phyloP scores from a whole-genome alignment of 169 alveolate genomes.

The Plasmodium vivax region DNA sequence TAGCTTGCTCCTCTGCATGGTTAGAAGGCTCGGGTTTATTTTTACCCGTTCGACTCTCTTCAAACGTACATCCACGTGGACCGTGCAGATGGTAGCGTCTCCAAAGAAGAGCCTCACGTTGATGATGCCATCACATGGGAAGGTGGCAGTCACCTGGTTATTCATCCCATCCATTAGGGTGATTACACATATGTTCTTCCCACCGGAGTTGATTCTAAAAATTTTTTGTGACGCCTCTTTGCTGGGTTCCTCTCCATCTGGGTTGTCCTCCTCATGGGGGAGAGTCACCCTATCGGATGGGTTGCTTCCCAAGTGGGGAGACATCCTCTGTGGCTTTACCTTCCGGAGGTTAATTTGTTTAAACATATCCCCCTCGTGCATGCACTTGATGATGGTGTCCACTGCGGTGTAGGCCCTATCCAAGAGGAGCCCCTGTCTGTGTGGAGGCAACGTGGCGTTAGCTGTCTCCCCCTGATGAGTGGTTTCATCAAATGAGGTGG shows the following conservation, averaged over 20 bases:
- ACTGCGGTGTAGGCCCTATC: neutral
- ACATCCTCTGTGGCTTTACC: neutral
- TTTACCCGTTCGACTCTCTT: slow-evolving; percentile 19
- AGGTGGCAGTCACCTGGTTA: slow-evolving; percentile 1
- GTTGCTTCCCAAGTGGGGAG: neutral
- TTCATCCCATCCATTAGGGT: slow-evolving; percentile 9
- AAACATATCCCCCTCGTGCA: slow-evolving; percentile 3
- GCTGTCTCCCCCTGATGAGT: neutral
- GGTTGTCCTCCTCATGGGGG: neutral
- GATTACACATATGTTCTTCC: slow-evolving; percentile 9
- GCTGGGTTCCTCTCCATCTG: neutral
- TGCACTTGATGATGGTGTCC: slow-evolving; percentile 19
- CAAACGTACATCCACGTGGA: slow-evolving; percentile 17
- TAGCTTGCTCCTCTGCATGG: neutral
- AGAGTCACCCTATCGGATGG: neutral
- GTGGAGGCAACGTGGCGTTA: neutral
- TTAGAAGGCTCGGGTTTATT: neutral
- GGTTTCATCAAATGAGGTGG: neutral
- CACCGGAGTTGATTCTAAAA: slow-evolving; percentile 4
- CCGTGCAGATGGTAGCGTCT: neutral
- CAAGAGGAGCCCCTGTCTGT: neutral
- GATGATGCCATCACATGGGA: slow-evolving; percentile 2
- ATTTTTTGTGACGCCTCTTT: neutral
- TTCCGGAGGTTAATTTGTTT: neutral
- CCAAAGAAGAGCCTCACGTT: slow-evolving; percentile 9